These are phyloP conservation scores for Phytophthora sansomeana DNA, from an alignment of 352 stramenopile genomes.

Conservation along the genomic window DNA sequence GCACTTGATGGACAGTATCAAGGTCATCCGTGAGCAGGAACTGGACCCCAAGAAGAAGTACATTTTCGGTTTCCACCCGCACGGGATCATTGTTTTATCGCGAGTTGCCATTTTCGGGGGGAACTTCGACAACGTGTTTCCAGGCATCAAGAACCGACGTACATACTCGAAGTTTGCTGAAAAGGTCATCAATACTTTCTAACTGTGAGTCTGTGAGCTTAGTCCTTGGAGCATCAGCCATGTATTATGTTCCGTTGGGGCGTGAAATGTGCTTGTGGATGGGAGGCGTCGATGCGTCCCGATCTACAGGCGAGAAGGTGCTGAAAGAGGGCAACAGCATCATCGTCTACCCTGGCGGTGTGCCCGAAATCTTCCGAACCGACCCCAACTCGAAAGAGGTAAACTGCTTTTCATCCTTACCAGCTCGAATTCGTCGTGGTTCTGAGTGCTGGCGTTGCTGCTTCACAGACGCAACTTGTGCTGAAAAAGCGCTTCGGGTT, in stretches of 20 bases:
- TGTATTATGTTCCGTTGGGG: slow-evolving; percentile 61
- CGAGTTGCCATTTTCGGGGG: background rate
- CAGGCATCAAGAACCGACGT: slow-evolving; percentile 29
- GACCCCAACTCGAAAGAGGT: slow-evolving; percentile 61
- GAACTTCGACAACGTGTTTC: slow-evolving; percentile 57
- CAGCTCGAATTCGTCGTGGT: background rate
- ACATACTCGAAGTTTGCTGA: background rate
- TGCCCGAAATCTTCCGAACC: slow-evolving; percentile 52
- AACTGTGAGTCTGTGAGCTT: background rate
- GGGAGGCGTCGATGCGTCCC: slow-evolving; percentile 45
- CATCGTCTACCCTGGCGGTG: slow-evolving; percentile 55
- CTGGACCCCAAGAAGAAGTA: slow-evolving; percentile 48
- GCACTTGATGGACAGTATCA: slow-evolving; percentile 21
- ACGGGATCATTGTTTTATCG: slow-evolving; percentile 41
- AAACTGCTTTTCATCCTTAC: background rate
- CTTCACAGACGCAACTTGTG: slow-evolving; percentile 41
- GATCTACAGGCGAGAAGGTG: slow-evolving; percentile 42
- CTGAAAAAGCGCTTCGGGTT: slow-evolving; percentile 56
- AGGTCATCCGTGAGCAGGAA: slow-evolving; percentile 49
- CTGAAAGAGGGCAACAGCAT: slow-evolving; percentile 45
- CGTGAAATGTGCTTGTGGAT: slow-evolving; percentile 65
- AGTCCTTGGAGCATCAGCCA: slow-evolving; percentile 62
- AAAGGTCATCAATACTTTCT: background rate
- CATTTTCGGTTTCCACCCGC: slow-evolving; percentile 13
- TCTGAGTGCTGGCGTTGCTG: background rate